phyloP scores from a whole-genome alignment of 495 filamentous ascomycete genomes.

The Mytilinidion resinicola region DNA sequence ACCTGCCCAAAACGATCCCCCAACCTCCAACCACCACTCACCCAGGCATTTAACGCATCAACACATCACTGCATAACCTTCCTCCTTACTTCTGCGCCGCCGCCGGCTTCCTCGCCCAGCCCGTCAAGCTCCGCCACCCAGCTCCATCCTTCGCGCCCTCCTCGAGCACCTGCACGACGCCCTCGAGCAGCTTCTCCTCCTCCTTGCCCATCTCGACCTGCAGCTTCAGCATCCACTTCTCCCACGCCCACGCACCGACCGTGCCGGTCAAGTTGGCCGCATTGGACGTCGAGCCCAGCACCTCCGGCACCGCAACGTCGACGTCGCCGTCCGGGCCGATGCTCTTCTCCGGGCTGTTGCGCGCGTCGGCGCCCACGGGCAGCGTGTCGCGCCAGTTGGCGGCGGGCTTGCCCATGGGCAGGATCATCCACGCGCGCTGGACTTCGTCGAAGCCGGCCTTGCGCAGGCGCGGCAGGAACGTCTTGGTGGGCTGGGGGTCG shows the following conservation, averaged over 20 bases:
- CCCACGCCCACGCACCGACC: conserved; percentile 88
- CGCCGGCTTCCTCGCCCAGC: conserved; percentile 73
- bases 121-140: conserved; percentile 80
- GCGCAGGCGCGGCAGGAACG: conserved; percentile 67
- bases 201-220: conserved; percentile 75
- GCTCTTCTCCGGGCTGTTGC: conserved; percentile 16
- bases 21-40: conserved; percentile 5
- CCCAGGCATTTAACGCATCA: conserved; percentile 1
- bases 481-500: conserved; percentile 74
- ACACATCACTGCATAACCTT: conserved; percentile 6
- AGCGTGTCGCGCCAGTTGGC: conserved; percentile 44
- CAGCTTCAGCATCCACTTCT: conserved; percentile 87
- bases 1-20: conserved; percentile 1
- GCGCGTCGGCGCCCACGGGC: conserved; percentile 12
- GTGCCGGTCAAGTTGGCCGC: conserved; percentile 71
- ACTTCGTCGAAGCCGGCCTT: conserved; percentile 68
- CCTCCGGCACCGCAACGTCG: conserved; percentile 55
- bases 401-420: conserved; percentile 72
- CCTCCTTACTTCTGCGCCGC: neutral
- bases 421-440: conserved; percentile 82
- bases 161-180: conserved; percentile 71
- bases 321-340: conserved; percentile 29
- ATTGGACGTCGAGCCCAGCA: conserved; percentile 64
- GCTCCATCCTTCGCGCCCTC: conserved; percentile 73
- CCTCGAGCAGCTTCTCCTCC: conserved; percentile 58